A percentile compares a stretch with the other conserved stretches of the same genome.
These are phyloP conservation scores for Talaromyces funiculosus DNA, from an alignment of 2,329 filamentous ascomycete genomes.

Conservation along the genomic window DNA sequence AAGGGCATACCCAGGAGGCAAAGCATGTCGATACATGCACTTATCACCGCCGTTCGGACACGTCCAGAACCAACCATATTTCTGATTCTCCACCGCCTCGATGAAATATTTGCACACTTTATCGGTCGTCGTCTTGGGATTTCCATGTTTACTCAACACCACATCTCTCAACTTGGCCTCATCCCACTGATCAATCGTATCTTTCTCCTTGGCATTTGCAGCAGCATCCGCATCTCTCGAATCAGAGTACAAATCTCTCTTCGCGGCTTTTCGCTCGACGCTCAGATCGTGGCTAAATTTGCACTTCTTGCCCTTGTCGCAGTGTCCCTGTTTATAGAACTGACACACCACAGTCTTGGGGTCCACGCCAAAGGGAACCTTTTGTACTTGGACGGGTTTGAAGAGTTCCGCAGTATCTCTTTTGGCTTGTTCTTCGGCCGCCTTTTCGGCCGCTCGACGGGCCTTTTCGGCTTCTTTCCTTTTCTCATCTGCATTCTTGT, in stretches of 20 bases:
- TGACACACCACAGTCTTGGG: conserved; percentile 96
- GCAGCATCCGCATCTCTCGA: conserved; percentile 56
- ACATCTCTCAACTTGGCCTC: conserved; percentile 91
- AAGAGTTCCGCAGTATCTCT: conserved; percentile 75
- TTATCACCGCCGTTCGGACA: conserved; percentile 96
- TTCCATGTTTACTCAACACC: conserved; percentile 92
- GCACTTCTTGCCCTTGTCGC: conserved; percentile 96
- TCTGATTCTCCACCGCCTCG: conserved; percentile 92
- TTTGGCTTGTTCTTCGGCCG: conserved; percentile 77
- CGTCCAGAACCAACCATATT: conserved; percentile 99
- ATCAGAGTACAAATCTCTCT: conserved; percentile 87
- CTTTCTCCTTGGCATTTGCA: conserved; percentile 54
- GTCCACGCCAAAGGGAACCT: conserved; percentile 95
- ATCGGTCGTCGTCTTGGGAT: conserved; percentile 89
- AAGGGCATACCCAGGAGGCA: conserved; percentile 78
- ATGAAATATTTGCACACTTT: conserved; percentile 99
- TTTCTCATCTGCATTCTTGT: conserved; percentile 83
- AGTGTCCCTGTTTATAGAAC: conserved; percentile 95
- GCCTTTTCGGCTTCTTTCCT: conserved; percentile 62
- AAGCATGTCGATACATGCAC: conserved; percentile 96
- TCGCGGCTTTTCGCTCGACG: conserved; percentile 85
- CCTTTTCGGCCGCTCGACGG: conserved; percentile 78
- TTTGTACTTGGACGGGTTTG: conserved; percentile 92
- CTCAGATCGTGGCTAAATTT: conserved; percentile 93
- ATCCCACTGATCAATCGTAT: conserved; percentile 95